Conservation (phyloP, 352 stramenopile genomes). For the Phytophthora idaei region DNA sequence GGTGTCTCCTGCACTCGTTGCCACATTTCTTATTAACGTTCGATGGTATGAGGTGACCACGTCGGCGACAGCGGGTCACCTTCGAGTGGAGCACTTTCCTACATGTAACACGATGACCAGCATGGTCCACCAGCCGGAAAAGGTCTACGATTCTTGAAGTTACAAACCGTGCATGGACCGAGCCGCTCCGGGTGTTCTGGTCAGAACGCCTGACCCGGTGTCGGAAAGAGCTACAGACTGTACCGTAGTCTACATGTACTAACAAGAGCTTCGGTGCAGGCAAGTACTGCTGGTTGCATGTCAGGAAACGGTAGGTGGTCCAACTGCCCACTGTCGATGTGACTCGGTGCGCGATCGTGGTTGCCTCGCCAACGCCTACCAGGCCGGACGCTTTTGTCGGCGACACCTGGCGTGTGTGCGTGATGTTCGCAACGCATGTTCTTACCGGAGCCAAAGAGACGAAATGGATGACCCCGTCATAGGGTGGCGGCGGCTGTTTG, state of each 20-base stretch:
- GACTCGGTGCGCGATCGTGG: not conserved
- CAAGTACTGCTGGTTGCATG: no score
- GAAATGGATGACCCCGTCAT: constrained; percentile 15
- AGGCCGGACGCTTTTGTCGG: constrained; percentile 2
- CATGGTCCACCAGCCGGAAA: not conserved
- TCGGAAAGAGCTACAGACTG: no score
- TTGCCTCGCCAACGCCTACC: constrained; percentile 2
- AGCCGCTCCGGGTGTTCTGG: not conserved
- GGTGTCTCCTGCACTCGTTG: no score
- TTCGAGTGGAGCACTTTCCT: not conserved
- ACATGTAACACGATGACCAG: no score
- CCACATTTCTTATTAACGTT: no score
- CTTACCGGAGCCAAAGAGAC: constrained; percentile 1
- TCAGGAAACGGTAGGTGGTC: not conserved
- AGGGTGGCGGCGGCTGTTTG: constrained; percentile 3
- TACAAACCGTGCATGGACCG: constrained; percentile 4
- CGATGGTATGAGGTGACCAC: not conserved
- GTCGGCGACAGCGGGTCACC: not conserved
- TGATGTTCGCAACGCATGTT: constrained; percentile 3
- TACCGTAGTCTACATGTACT: no score
- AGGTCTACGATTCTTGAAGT: constrained; percentile 2
- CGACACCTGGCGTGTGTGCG: not conserved
- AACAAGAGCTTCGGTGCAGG: no score
- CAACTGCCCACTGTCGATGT: constrained; percentile 3
- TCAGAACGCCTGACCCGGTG: no score